Evolutionary conservation across 805 yeast genomes (phyloP), one percentile per base, ranked within the genome.

Genomic region (Pichia scutulata): DNA sequence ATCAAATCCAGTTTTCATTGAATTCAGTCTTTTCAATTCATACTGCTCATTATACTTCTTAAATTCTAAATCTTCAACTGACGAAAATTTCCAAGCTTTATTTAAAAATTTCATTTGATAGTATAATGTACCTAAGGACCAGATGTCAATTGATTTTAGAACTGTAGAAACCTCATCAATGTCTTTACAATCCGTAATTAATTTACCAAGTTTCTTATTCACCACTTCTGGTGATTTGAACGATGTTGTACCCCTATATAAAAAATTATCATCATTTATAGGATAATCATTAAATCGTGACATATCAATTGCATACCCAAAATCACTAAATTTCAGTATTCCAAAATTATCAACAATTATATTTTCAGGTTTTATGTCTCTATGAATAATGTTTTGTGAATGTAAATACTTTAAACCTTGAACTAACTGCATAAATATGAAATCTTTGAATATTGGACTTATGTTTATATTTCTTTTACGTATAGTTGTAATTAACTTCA

Each of bases 361-460:
- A 59, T 78, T 78, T 52, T 78, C 82, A 2, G 82, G 82, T 55
- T 78, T 78, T 43, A 78, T 61, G 54, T 78, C 83, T 23, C 82
- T 56, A 56, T 78, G 83, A 9, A 68, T 74, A 4, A 78, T 70
- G 14, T 64, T 60, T 16, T 66, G 61, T 8, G 61, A 52, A 57
- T 78, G 83, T 19, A 78, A 59, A 49, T 60, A 73, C 44, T 69
- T 64, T 22, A 77, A 77, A 0, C 74, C 80, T 41, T 65, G 63
- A 18, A 73, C 81, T 36, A 85, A 77, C 61, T 85, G 69, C n/a
- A 70, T 63, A 61, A 77, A 78, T 1, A 76, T 57, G 19, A 68
- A 65, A 56, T 78, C 80, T 50, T 71, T 73, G 47, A 74, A 60
- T 44, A 68, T 64, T 13, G 63, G 42, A 1, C 70, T 54, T 3